These are phyloP conservation scores for Manihot esculenta DNA, from an alignment of 441 rosid genomes.

Conservation along the genomic window DNA sequence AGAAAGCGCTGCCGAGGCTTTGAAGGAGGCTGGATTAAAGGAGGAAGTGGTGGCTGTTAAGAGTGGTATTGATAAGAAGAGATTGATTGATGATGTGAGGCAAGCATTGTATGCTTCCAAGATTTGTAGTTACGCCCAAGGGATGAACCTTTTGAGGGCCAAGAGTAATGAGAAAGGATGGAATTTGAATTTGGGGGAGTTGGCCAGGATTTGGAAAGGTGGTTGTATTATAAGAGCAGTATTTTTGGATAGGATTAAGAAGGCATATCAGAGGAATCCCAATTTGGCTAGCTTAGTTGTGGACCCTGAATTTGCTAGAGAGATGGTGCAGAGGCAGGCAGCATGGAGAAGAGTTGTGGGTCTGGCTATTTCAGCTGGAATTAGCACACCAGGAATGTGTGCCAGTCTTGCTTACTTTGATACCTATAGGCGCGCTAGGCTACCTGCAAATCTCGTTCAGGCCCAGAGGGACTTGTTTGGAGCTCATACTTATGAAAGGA, in stretches of 20 bases:
- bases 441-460: slow-evolving; percentile 91
- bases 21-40: slow-evolving; percentile 74
- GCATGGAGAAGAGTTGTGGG: slow-evolving; percentile 98
- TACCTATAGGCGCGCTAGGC: slow-evolving; percentile 87
- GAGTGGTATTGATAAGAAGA: slow-evolving; percentile 66
- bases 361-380: slow-evolving; percentile 78
- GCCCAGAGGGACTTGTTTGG: slow-evolving; percentile 98
- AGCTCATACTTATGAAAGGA: slow-evolving; percentile 92
- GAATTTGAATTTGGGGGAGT: slow-evolving; percentile 77
- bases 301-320: slow-evolving; percentile 90
- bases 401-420: slow-evolving; percentile 92
- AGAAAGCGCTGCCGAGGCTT: slow-evolving; percentile 52
- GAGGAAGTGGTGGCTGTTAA: slow-evolving; percentile 51
- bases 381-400: slow-evolving; percentile 96
- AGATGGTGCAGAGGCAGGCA: slow-evolving; percentile 96
- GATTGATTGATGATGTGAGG: slow-evolving; percentile 91
- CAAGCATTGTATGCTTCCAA: slow-evolving; percentile 89
- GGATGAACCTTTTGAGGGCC: slow-evolving; percentile 90
- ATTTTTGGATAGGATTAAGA: slow-evolving; percentile 92
- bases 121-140: slow-evolving; percentile 93
- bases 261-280: slow-evolving; percentile 88
- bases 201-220: slow-evolving; percentile 98
- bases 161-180: slow-evolving; percentile 76
- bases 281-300: slow-evolving; percentile 81
- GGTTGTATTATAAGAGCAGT: slow-evolving; percentile 95